phyloP scores from a whole-genome alignment of 2,329 filamentous ascomycete species.

The Aureobasidium sp. region DNA sequence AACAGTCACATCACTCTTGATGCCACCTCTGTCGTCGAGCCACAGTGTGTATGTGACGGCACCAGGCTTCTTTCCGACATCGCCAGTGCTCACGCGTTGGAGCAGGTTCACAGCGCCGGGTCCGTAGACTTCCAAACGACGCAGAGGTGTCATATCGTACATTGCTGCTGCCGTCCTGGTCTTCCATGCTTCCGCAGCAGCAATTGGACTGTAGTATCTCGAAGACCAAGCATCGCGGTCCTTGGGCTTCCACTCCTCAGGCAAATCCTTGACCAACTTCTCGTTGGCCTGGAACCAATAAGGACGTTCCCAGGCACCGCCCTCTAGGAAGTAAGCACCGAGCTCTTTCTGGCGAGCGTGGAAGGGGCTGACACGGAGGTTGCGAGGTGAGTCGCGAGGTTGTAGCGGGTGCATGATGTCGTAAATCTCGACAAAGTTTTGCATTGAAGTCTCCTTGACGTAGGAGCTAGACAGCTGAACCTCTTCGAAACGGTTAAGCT shows the following conservation, averaged over 20 bases:
- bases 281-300: slow-evolving; percentile 54
- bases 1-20: slow-evolving; percentile 51
- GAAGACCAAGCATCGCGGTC: slow-evolving; percentile 53
- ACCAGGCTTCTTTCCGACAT: slow-evolving; percentile 41
- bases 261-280: slow-evolving; percentile 42
- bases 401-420: slow-evolving; percentile 56
- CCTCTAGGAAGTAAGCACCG: slow-evolving; percentile 51
- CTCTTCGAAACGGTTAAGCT: slow-evolving; percentile 53
- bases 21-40: slow-evolving; percentile 44
- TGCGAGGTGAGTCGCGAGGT: slow-evolving; percentile 48
- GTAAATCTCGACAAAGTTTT: slow-evolving; percentile 57
- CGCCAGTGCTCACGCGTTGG: slow-evolving; percentile 44
- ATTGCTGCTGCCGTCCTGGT: slow-evolving; percentile 53
- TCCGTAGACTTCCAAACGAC: slow-evolving; percentile 50
- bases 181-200: slow-evolving; percentile 56
- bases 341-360: slow-evolving; percentile 46
- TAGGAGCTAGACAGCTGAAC: slow-evolving; percentile 50
- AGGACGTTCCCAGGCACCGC: slow-evolving; percentile 54
- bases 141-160: slow-evolving; percentile 55
- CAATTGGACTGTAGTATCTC: slow-evolving; percentile 49
- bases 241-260: slow-evolving; percentile 45
- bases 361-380: slow-evolving; percentile 53
- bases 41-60: slow-evolving; percentile 50
- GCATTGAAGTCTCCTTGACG: slow-evolving; percentile 46
- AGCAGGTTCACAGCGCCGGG: slow-evolving; percentile 48